Base-by-base conservation (phyloP, 1,284 basidiomycete species). In the Tylopilus sp. region DNA sequence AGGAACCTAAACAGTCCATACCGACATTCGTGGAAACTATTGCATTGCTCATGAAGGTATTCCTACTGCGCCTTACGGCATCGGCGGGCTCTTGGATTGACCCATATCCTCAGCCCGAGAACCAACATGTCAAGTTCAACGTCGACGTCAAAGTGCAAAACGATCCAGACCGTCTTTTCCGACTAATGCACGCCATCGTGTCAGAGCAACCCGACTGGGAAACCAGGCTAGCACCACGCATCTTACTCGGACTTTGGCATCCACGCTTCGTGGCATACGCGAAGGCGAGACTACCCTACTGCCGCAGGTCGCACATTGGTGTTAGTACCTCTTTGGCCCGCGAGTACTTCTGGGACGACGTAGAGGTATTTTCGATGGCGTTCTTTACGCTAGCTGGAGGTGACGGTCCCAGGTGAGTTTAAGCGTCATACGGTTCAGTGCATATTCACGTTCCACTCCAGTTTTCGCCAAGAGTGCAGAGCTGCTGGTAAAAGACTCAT, bases 141-240 rank as follows among this genome's bases (percentile, higher is more conserved):
- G 81, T 97, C 52, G 94, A 97, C 67, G 89, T 96, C 65, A 98
- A 99, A 71, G 83, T 90, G 34, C 86, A 93, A 63, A 98, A 97
- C 66, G 82, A 96, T 60, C 94, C 97, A 0, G 83, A 83, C 44
- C 81, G 82, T 34, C 78, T 99, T 34, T 99, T 99, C 73, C 69
- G 73, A 15, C 76, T 97, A 40, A 94, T 99, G 84, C 79, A 90
- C 69, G 71, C 71, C 38, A 77, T 83, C 52, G 83, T 99, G 49
- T 76, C 81, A 21, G 68, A 75, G 15, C 84, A 92, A 54, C 75
- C 81, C 2, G 72, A 81, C 33, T 98, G 89, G 87, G 78, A 94
- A 67, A 86, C 79, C 3, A 71, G 67, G 21, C 82, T 99, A 36
- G 92, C 92, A 1, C 94, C 95, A 0, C 81, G 96, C n/a, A 82